Evolutionary conservation across 1,139 yeast species (phyloP).

Genomic region (Pichia sp.): DNA sequence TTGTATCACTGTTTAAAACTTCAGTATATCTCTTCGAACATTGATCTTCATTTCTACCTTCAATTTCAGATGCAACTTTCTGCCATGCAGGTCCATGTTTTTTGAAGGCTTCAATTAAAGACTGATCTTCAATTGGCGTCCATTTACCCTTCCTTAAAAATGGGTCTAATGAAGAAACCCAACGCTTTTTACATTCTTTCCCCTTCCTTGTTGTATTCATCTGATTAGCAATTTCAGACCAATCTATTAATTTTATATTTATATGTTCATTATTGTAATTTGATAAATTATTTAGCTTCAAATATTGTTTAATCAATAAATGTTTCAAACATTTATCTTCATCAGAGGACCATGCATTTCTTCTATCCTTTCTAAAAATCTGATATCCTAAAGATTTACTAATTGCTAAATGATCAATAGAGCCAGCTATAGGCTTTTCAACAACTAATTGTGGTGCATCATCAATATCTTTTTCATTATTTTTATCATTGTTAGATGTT

Average conservation of each 20-base stretch:
- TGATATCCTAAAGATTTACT: slow-evolving; percentile 73
- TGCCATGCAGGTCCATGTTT: slow-evolving; percentile 82
- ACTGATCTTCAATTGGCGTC: slow-evolving; percentile 78
- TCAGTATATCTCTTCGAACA: slow-evolving; percentile 89
- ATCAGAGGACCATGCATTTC: slow-evolving; percentile 63
- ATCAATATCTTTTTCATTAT: not conserved
- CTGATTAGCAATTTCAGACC: slow-evolving; percentile 59
- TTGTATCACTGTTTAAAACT: slow-evolving; percentile 76
- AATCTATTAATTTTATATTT: slow-evolving; percentile 42
- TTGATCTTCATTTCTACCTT: slow-evolving; percentile 90
- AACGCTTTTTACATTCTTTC: slow-evolving; percentile 66
- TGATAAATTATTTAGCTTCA: slow-evolving; percentile 11
- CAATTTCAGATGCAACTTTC: slow-evolving; percentile 65
- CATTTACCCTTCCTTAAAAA: slow-evolving; percentile 76
- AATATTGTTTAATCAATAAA: slow-evolving; percentile 30
- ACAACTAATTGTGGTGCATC: slow-evolving; percentile 9
- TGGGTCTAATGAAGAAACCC: slow-evolving; percentile 82
- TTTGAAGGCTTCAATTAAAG: slow-evolving; percentile 55
- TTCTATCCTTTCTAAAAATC: slow-evolving; percentile 54
- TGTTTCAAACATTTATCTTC: slow-evolving; percentile 48
- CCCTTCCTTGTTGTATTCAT: slow-evolving; percentile 45
- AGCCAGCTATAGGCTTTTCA: slow-evolving; percentile 24
- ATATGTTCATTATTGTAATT: slow-evolving; percentile 25
- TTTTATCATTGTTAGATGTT: not conserved
- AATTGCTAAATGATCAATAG: slow-evolving; percentile 59